phyloP scores from a whole-genome alignment of 805 yeast genomes.

The Candida fluviatilis region DNA sequence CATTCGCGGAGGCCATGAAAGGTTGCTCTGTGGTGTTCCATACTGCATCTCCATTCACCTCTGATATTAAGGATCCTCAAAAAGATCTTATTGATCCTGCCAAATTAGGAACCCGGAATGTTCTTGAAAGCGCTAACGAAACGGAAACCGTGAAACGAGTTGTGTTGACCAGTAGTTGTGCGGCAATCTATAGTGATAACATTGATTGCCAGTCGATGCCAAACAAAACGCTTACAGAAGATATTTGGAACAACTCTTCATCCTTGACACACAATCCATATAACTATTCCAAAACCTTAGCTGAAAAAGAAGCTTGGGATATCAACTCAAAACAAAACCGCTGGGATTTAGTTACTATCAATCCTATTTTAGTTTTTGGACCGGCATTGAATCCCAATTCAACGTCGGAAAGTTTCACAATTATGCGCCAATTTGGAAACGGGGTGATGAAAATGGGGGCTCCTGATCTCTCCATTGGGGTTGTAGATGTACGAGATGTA shows the following conservation, averaged over 20 bases:
- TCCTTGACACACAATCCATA: not conserved
- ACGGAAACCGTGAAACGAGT: slow-evolving; percentile 23
- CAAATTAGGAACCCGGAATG: slow-evolving; percentile 15
- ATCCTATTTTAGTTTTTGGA: slow-evolving; percentile 5
- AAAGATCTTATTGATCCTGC: slow-evolving; percentile 18
- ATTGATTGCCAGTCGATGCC: slow-evolving; percentile 8
- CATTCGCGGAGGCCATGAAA: slow-evolving; percentile 17
- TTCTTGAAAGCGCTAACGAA: slow-evolving; percentile 13
- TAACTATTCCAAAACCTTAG: slow-evolving; percentile 14
- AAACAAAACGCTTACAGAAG: slow-evolving; percentile 3
- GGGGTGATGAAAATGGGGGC: slow-evolving; percentile 7
- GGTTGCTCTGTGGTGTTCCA: slow-evolving; percentile 18
- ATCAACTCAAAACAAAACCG: slow-evolving; percentile 1
- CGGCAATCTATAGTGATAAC: slow-evolving; percentile 31
- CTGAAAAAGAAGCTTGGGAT: slow-evolving; percentile 14
- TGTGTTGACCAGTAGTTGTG: slow-evolving; percentile 44
- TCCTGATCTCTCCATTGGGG: slow-evolving; percentile 18
- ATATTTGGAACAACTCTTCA: slow-evolving; percentile 2
- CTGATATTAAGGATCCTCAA: slow-evolving; percentile 13
- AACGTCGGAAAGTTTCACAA: slow-evolving; percentile 7
- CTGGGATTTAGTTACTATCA: slow-evolving; percentile 1
- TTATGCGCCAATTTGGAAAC: slow-evolving; percentile 4
- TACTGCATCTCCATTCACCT: slow-evolving; percentile 20
- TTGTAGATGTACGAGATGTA: slow-evolving; percentile 44
- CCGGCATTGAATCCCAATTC: slow-evolving; percentile 5